Evolutionary conservation across 2,329 filamentous ascomycete species (phyloP).

Genomic region (Calonectria pseudoturangicola): DNA sequence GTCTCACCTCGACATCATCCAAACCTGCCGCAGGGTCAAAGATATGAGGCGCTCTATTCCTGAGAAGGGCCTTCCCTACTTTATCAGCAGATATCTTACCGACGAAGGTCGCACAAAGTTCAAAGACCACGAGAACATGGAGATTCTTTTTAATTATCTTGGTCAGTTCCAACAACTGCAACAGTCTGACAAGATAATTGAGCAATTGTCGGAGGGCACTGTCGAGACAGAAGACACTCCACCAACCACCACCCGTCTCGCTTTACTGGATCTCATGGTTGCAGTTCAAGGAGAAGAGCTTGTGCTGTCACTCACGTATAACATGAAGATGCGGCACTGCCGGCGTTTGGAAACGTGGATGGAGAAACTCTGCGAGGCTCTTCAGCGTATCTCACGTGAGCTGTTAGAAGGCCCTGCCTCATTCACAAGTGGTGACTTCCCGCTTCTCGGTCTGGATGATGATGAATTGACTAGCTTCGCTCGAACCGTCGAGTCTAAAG

Average conservation of each 20-base stretch:
- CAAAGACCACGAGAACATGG: constrained; percentile 56
- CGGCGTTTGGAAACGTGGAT: background rate
- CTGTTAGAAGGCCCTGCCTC: constrained; percentile 6
- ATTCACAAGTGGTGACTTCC: constrained; percentile 5
- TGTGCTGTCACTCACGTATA: constrained; percentile 13
- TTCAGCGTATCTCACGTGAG: background rate
- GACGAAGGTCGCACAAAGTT: constrained; percentile 53
- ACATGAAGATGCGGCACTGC: constrained; percentile 12
- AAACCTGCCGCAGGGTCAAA: constrained; percentile 44
- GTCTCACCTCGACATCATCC: background rate
- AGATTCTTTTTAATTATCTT: constrained; percentile 52
- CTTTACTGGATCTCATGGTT: constrained; percentile 8
- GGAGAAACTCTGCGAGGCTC: background rate
- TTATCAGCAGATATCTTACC: constrained; percentile 43
- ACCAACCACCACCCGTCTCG: background rate
- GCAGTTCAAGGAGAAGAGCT: constrained; percentile 4
- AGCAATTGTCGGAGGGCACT: background rate
- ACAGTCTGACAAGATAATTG: constrained; percentile 28
- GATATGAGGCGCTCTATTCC: constrained; percentile 45
- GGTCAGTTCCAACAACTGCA: constrained; percentile 50
- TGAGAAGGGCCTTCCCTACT: constrained; percentile 48
- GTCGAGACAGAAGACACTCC: constrained; percentile 8
- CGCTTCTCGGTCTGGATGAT: background rate
- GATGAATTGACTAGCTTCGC: background rate
- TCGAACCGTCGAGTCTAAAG: background rate